Conservation (phyloP, 2,329 filamentous ascomycete species). For the Pseudogymnoascus sp. region DNA sequence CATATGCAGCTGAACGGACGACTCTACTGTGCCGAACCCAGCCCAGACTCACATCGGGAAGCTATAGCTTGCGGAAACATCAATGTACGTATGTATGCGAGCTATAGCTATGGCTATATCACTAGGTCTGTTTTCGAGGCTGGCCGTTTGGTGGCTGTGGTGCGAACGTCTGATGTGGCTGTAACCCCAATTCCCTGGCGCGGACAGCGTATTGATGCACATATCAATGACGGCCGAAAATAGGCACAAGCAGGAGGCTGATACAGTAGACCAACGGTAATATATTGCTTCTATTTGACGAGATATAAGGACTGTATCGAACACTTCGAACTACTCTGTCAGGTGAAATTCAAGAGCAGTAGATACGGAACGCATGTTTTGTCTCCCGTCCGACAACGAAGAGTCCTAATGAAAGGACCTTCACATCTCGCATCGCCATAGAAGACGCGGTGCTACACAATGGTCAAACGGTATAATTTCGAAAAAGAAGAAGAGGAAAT, state of each 20-base stretch:
- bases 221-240: not conserved
- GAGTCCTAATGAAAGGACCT: conserved; percentile 50
- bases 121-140: not conserved
- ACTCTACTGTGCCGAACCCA: not conserved
- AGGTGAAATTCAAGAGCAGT: conserved; percentile 65
- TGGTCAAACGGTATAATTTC: conserved; percentile 35
- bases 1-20: not conserved
- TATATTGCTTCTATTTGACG: conserved; percentile 10
- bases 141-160: conserved; percentile 11
- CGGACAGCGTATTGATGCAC: not conserved
- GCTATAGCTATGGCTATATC: not conserved
- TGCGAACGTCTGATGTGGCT: conserved; percentile 16
- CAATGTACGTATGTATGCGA: no score
- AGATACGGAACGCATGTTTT: conserved; percentile 70
- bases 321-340: conserved; percentile 14
- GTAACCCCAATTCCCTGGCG: conserved; percentile 16
- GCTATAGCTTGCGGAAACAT: not conserved
- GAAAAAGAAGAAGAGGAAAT: conserved; percentile 29
- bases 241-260: no score
- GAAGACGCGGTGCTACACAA: conserved; percentile 30
- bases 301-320: conserved; percentile 12
- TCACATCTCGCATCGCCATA: conserved; percentile 33
- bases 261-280: not conserved
- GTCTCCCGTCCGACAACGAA: conserved; percentile 57
- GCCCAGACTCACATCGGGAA: not conserved